Conservation (phyloP, 108 stramenopile species). For the Cyclotella cryptica region DNA sequence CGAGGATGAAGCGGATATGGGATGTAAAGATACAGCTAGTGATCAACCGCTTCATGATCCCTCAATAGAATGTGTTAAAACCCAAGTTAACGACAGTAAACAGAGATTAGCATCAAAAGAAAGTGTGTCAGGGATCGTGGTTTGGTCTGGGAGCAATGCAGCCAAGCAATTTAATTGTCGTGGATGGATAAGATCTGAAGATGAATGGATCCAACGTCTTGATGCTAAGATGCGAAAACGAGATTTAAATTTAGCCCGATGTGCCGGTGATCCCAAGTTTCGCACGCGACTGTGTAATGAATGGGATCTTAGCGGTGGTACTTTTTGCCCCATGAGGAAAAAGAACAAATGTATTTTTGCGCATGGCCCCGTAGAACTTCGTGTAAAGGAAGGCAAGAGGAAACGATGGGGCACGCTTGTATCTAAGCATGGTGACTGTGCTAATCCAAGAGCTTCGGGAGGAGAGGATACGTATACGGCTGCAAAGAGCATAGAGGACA, state of each 20-base stretch:
- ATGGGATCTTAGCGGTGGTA: slow-evolving; percentile 86
- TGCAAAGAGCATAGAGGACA: slow-evolving; percentile 75
- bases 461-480: slow-evolving; percentile 93
- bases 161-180: slow-evolving; percentile 77
- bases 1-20: background rate
- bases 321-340: slow-evolving; percentile 88
- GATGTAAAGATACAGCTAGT: background rate
- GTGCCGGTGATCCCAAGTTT: slow-evolving; percentile 89
- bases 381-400: slow-evolving; percentile 91
- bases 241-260: slow-evolving; percentile 75
- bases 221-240: slow-evolving; percentile 71
- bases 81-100: background rate
- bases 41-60: background rate
- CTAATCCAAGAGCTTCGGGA: slow-evolving; percentile 85
- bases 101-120: slow-evolving; percentile 26
- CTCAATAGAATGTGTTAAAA: background rate
- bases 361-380: slow-evolving; percentile 93
- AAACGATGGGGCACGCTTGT: slow-evolving; percentile 93
- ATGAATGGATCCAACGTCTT: slow-evolving; percentile 78
- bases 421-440: slow-evolving; percentile 75
- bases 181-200: slow-evolving; percentile 87
- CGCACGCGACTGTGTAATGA: slow-evolving; percentile 95
- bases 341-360: slow-evolving; percentile 96
- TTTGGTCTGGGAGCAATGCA: slow-evolving; percentile 85
- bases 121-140: slow-evolving; percentile 74